These are phyloP conservation scores for Garcia nutans DNA, from an alignment of 345 rosid genomes.

Conservation along the genomic window DNA sequence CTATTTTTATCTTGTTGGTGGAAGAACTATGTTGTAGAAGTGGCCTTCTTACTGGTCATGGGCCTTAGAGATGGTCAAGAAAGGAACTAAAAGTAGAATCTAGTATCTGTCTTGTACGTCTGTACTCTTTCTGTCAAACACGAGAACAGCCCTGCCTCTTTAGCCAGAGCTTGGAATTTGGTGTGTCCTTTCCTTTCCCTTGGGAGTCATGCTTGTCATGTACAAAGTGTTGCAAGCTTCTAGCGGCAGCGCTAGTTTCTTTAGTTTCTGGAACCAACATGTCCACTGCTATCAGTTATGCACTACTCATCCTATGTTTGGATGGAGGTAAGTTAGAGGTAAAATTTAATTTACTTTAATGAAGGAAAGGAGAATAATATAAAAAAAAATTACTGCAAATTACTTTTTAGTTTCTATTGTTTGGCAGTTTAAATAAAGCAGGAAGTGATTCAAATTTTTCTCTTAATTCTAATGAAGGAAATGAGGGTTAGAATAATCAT, in stretches of 20 bases:
- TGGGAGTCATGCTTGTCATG: slow-evolving; percentile 33
- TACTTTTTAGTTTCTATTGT: no score
- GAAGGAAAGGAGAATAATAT: no score
- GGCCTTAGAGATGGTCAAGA: neutral
- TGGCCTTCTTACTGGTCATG: neutral
- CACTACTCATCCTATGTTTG: no score
- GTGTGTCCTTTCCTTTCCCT: slow-evolving; percentile 40
- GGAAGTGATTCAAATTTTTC: no score
- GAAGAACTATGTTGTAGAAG: neutral
- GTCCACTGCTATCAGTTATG: slow-evolving; percentile 52
- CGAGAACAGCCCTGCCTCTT: neutral
- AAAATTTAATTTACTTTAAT: no score
- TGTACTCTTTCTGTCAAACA: neutral
- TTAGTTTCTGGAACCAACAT: slow-evolving; percentile 46
- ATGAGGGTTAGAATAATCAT: no score
- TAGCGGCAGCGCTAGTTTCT: slow-evolving; percentile 22
- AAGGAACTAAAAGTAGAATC: neutral
- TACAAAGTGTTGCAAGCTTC: slow-evolving; percentile 13
- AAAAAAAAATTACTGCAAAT: no score
- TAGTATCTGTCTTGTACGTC: neutral
- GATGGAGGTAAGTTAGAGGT: no score
- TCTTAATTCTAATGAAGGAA: no score
- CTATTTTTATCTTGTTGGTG: neutral
- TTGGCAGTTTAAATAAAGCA: no score
- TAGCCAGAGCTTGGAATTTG: slow-evolving; percentile 2